phyloP scores from a whole-genome alignment of 2,329 filamentous ascomycete genomes.

The Colletotrichum spaethianum region DNA sequence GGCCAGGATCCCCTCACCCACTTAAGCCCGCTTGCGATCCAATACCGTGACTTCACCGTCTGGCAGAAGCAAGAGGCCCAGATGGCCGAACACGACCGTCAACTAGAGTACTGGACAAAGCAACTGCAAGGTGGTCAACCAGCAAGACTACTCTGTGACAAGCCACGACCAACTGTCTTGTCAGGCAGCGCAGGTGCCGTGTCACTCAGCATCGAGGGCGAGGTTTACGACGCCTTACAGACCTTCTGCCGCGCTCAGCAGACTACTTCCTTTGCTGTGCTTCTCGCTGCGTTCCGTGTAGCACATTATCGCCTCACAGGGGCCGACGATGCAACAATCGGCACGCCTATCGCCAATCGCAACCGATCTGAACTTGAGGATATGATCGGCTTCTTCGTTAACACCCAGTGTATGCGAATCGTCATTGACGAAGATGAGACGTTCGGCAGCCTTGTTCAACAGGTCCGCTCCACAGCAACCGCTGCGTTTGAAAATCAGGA shows the following conservation, averaged over 20 bases:
- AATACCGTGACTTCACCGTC: neutral
- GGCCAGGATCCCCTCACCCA: neutral
- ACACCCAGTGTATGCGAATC: slow-evolving; percentile 44
- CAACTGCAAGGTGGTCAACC: slow-evolving; percentile 49
- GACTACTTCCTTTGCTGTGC: slow-evolving; percentile 26
- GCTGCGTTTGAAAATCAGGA: slow-evolving; percentile 44
- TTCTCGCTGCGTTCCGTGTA: slow-evolving; percentile 39
- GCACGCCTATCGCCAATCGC: slow-evolving; percentile 37
- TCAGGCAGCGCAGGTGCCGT: slow-evolving; percentile 39
- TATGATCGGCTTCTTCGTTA: slow-evolving; percentile 46
- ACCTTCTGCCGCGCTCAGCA: slow-evolving; percentile 34
- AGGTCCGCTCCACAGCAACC: slow-evolving; percentile 17
- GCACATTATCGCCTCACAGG: slow-evolving; percentile 41
- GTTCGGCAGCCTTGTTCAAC: slow-evolving; percentile 6
- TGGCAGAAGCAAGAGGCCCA: slow-evolving; percentile 1
- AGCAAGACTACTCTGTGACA: neutral
- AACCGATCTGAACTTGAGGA: slow-evolving; percentile 23
- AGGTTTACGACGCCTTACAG: slow-evolving; percentile 19
- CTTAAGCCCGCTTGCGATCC: neutral
- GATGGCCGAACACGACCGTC: neutral
- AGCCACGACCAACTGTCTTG: slow-evolving; percentile 33
- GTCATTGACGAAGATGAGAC: slow-evolving; percentile 15
- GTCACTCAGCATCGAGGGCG: slow-evolving; percentile 27
- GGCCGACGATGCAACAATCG: slow-evolving; percentile 29
- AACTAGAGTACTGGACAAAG: slow-evolving; percentile 2